phyloP scores from a whole-genome alignment of 768 basidiomycete genomes.

The Collybia sp. region DNA sequence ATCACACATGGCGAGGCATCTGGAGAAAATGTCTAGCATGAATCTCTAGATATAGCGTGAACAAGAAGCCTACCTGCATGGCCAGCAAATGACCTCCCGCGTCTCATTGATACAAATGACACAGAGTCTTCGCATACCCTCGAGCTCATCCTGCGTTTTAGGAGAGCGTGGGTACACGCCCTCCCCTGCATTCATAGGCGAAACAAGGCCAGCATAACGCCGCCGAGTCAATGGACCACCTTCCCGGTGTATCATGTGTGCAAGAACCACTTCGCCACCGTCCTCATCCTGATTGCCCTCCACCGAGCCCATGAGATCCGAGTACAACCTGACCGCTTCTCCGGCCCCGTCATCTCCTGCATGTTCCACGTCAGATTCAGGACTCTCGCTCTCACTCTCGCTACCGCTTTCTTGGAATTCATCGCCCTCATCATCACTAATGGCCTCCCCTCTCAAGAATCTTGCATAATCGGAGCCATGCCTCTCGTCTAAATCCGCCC shows the following conservation, averaged over 20 bases:
- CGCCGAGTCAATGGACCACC: slow-evolving; percentile 46
- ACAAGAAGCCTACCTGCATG: slow-evolving; percentile 55
- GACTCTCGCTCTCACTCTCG: slow-evolving; percentile 17
- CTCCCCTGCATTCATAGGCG: neutral
- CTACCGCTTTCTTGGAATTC: slow-evolving; percentile 11
- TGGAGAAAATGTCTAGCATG: slow-evolving; percentile 8
- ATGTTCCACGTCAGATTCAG: slow-evolving; percentile 19
- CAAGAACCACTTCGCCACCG: slow-evolving; percentile 42
- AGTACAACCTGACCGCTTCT: slow-evolving; percentile 38
- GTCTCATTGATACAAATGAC: slow-evolving; percentile 70
- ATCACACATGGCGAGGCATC: slow-evolving; percentile 63
- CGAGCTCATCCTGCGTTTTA: neutral
- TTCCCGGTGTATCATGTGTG: slow-evolving; percentile 42
- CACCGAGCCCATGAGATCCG: slow-evolving; percentile 8
- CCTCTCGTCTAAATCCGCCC: too few species aligned
- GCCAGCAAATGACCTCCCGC: slow-evolving; percentile 78
- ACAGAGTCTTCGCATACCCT: slow-evolving; percentile 27
- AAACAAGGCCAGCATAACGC: slow-evolving; percentile 35
- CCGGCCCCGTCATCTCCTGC: neutral
- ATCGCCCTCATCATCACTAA: slow-evolving; percentile 34
- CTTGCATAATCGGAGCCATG: slow-evolving; percentile 39
- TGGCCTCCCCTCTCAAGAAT: slow-evolving; percentile 57
- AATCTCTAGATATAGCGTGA: slow-evolving; percentile 2
- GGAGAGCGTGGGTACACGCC: neutral
- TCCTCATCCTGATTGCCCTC: slow-evolving; percentile 10